Conservation (phyloP, 108 stramenopile genomes). For the Poteriospumella lacustris region DNA sequence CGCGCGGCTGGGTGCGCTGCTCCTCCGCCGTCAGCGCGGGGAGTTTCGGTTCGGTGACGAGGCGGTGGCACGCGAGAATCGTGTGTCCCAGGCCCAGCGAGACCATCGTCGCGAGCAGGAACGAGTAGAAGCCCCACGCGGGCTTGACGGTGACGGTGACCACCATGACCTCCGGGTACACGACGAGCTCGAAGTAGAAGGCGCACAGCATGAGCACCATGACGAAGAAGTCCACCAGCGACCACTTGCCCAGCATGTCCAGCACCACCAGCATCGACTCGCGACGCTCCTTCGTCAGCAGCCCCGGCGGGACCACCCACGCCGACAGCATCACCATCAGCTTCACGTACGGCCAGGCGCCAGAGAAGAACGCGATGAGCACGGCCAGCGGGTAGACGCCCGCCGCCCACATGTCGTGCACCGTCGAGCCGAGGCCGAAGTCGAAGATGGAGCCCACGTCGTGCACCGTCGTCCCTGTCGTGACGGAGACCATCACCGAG, state of each 20-base stretch:
- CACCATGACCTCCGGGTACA: slow-evolving; percentile 57
- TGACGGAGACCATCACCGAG: neutral
- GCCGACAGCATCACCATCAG: slow-evolving; percentile 63
- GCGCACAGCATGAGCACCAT: slow-evolving; percentile 79
- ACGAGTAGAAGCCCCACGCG: slow-evolving; percentile 70
- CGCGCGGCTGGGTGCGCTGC: no score
- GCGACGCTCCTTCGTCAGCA: slow-evolving; percentile 38
- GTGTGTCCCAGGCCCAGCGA: slow-evolving; percentile 71
- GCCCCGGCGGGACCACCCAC: slow-evolving; percentile 57
- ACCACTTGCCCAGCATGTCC: slow-evolving; percentile 80
- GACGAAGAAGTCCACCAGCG: slow-evolving; percentile 80
- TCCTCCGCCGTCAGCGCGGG: neutral
- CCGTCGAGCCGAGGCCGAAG: slow-evolving; percentile 59
- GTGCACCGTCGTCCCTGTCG: neutral
- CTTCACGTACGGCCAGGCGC: slow-evolving; percentile 85
- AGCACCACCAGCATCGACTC: slow-evolving; percentile 65
- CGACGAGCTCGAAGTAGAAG: slow-evolving; percentile 73
- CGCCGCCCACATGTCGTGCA: slow-evolving; percentile 71
- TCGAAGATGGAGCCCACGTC: neutral
- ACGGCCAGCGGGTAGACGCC: slow-evolving; percentile 74
- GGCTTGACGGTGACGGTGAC: slow-evolving; percentile 29
- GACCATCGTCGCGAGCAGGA: slow-evolving; percentile 71
- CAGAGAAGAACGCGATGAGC: slow-evolving; percentile 73
- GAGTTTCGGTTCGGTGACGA: slow-evolving; percentile 9
- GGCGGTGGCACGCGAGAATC: slow-evolving; percentile 70